Base-by-base conservation (phyloP, 2,329 filamentous ascomycete genomes). In the Epichloe gansuensis region DNA sequence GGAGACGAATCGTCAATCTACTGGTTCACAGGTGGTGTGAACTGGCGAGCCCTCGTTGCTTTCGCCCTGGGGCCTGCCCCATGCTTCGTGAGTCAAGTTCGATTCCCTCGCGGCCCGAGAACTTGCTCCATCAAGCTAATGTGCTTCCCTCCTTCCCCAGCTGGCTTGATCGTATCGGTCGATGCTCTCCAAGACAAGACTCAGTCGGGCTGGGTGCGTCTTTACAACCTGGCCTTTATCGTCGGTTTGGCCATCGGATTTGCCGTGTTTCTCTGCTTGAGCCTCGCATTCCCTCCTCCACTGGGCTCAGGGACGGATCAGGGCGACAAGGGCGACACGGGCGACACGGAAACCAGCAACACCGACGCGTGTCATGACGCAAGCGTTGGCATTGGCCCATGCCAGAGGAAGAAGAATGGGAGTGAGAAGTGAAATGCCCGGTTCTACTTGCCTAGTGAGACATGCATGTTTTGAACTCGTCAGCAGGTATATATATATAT, bases 161-260 rank as follows among this genome's bases (percentile, higher is more conserved):
- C 60, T 0, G 62, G 62, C 4, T 60, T 63, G 55, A 54, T 63
- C 34, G 58, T 56, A 5, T 59, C 54, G 5, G 59, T 60, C 52
- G 58, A 62, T 49, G 51, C 38, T 37, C 59, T 42, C 49, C 53
- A 53, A 1, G 56, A n/a, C 44, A 50, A 52, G 15, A 47, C 44
- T 57, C 65, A 34, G 17, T 57, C 60, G 15, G 65, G 62, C 23
- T 69, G 67, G 57, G 67, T 64, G 4, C 60, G 65, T 21, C 53
- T 73, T 3, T 72, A 71, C 59, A 69, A 72, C 51, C 60, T 73
- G n/a, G 67, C 69, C 0, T 73, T 68, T 54, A 62, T 68, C 3
- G 58, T 71, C 1, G 71, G 71, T 0, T 65, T 72, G 47, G 60
- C 61, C 17, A 41, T 50, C 4, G 15, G 25, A n/a, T 54, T 54